These are phyloP conservation scores for Anthoceros angustus DNA, from an alignment of 225 moss, liverwort and hornwort genomes.

Conservation along the genomic window DNA sequence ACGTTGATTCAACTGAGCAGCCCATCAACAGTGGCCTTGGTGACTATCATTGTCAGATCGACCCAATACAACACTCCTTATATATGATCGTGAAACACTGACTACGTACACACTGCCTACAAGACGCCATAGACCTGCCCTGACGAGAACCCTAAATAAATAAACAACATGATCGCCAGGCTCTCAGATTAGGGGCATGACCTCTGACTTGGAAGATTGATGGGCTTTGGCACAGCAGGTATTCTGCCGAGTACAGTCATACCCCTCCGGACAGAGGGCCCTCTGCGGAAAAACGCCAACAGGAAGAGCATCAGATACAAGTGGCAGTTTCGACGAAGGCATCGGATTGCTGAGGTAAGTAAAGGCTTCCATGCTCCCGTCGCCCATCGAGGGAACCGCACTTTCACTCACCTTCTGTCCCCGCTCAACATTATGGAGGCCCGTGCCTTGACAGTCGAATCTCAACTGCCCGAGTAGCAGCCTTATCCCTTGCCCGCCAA, in stretches of 20 bases:
- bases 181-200: constrained; percentile 14
- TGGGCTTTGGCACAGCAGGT: constrained; percentile 93
- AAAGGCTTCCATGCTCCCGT: too few relatives aligned
- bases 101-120: too few relatives aligned
- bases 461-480: constrained; percentile 1
- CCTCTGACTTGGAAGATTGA: constrained; percentile 95
- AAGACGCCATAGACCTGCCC: too few relatives aligned
- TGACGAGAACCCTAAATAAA: too few relatives aligned
- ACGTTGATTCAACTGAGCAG: neutral
- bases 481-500: neutral
- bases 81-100: too few relatives aligned
- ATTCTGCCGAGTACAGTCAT: constrained; percentile 97
- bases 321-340: neutral
- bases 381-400: neutral
- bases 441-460: constrained; percentile 1
- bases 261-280: constrained; percentile 76
- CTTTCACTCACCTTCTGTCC: constrained; percentile 3
- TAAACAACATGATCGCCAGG: neutral
- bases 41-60: too few relatives aligned
- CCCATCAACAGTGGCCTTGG: too few relatives aligned
- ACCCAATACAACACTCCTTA: too few relatives aligned
- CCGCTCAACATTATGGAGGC: constrained; percentile 1
- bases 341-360: too few relatives aligned
- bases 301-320: neutral
- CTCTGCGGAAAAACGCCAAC: constrained; percentile 30